Percentiles rank a stretch among this genome's conserved stretches.
Conservation (phyloP, 2,329 filamentous ascomycete species). For the Clathrospora elynae region DNA sequence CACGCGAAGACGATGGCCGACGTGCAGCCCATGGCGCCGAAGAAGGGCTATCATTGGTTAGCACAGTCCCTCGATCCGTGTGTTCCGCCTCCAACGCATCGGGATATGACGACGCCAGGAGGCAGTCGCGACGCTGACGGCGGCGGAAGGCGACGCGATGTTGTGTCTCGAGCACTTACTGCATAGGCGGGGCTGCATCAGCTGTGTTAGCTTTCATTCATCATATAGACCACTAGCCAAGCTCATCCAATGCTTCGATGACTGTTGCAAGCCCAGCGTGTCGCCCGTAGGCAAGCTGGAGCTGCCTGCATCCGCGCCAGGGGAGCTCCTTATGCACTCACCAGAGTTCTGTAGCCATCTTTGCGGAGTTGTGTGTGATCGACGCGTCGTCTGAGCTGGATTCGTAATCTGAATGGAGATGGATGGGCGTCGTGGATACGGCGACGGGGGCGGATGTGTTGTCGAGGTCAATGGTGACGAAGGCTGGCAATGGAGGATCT, state of each 20-base stretch:
- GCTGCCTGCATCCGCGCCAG: slow-evolving; percentile 38
- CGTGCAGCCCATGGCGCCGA: slow-evolving; percentile 96
- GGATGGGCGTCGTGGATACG: slow-evolving; percentile 37
- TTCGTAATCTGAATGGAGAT: no score
- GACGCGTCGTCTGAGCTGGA: slow-evolving; percentile 27
- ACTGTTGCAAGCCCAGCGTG: slow-evolving; percentile 42
- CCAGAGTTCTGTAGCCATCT: slow-evolving; percentile 82
- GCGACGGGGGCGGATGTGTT: slow-evolving; percentile 35
- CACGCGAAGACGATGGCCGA: slow-evolving; percentile 95
- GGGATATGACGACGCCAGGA: slow-evolving; percentile 15
- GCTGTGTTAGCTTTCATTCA: slow-evolving; percentile 36
- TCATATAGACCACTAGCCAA: slow-evolving; percentile 8
- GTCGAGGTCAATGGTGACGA: slow-evolving; percentile 45
- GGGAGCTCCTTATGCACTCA: slow-evolving; percentile 59
- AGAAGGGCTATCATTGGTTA: slow-evolving; percentile 71
- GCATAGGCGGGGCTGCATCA: slow-evolving; percentile 87
- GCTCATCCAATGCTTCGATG: slow-evolving; percentile 17
- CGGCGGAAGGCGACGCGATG: slow-evolving; percentile 30
- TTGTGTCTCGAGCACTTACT: slow-evolving; percentile 69
- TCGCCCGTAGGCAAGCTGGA: slow-evolving; percentile 44
- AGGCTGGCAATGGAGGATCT: slow-evolving; percentile 40
- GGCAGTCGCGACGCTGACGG: slow-evolving; percentile 25
- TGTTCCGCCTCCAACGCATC: slow-evolving; percentile 13
- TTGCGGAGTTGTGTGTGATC: slow-evolving; percentile 48
- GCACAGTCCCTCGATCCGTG: slow-evolving; percentile 14